phyloP scores from a whole-genome alignment of 116 monocot genomes.

The Phalaenopsis hybrid region DNA sequence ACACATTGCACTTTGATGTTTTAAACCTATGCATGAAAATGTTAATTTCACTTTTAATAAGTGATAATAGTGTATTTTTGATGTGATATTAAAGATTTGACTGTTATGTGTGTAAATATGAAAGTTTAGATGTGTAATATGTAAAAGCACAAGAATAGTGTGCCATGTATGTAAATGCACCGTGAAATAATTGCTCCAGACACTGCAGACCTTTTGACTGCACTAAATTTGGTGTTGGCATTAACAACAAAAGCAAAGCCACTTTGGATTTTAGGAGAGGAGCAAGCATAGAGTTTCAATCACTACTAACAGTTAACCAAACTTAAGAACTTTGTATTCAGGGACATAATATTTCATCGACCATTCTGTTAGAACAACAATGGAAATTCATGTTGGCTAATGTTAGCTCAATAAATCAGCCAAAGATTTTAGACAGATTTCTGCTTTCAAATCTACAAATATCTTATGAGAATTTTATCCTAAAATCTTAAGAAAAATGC shows the following conservation, averaged over 20 bases:
- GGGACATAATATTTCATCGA: neutral
- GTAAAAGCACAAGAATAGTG: too few species aligned
- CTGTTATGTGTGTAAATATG: too few species aligned
- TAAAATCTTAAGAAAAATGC: neutral
- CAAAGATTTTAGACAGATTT: neutral
- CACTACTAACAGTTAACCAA: neutral
- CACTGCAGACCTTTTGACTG: neutral
- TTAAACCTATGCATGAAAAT: too few species aligned
- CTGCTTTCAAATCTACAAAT: neutral
- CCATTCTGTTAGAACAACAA: neutral
- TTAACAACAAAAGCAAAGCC: neutral
- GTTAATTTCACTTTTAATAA: too few species aligned
- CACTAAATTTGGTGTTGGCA: neutral
- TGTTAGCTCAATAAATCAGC: neutral
- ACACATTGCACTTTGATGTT: too few species aligned
- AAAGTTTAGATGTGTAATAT: too few species aligned
- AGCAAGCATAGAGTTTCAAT: neutral
- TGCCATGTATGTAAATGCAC: too few species aligned
- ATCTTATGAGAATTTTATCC: neutral
- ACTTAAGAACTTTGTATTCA: neutral
- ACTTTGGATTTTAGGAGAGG: neutral
- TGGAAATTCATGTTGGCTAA: neutral
- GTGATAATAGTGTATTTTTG: too few species aligned
- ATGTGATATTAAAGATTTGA: too few species aligned
- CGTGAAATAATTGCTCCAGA: neutral